Base-by-base conservation (phyloP, 371 early-diverging fungal genomes). In the Mortierella sp. region DNA sequence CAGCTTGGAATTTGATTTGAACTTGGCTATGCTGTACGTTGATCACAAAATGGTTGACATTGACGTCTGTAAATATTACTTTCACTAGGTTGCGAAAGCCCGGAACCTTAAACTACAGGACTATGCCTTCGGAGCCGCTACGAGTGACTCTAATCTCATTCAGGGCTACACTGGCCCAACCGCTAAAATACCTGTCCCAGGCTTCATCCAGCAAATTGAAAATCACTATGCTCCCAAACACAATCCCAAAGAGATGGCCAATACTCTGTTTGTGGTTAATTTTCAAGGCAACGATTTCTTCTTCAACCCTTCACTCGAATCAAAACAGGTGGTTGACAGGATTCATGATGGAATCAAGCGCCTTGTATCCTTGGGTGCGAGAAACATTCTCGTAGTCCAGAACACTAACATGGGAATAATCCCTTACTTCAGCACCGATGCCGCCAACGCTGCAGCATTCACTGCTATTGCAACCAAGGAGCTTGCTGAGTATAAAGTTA, bases 121-220 rank as follows among this genome's bases (percentile, higher is more conserved):
- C 58, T 73, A 69, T 32, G 85, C 84, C 28, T 83, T 47, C 53
- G 85, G 79, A 5, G 79, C 76, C 0, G 83, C 80, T 32, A 75
- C 81, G 4, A 70, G 55, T 15, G 71, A 75, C 35, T 58, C 72
- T 0, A 32, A 0, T 9, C 49, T 68, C 31, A 65, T 77, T 13
- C 77, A 72, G 28, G 77, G 77, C 22, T 72, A 64, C 35, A 47
- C 68, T 7, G 77, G 77, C 17, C 13, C 61, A 12, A 23, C 32
- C 17, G 42, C 66, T 2, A 43, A 40, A 22, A n/a, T 73, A 28
- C 55, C 64, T 17, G 80, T 79, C 17, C 80, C 80, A 26, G 80
- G 80, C 13, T 79, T 73, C 42, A 57, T 70, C 26, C 80, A 79
- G 40, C 74, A 79, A 34, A 63, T 79, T 53, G 66, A 79, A 2